Evolutionary conservation across 768 basidiomycete species (phyloP).

Genomic region (Suillus cothurnatus): DNA sequence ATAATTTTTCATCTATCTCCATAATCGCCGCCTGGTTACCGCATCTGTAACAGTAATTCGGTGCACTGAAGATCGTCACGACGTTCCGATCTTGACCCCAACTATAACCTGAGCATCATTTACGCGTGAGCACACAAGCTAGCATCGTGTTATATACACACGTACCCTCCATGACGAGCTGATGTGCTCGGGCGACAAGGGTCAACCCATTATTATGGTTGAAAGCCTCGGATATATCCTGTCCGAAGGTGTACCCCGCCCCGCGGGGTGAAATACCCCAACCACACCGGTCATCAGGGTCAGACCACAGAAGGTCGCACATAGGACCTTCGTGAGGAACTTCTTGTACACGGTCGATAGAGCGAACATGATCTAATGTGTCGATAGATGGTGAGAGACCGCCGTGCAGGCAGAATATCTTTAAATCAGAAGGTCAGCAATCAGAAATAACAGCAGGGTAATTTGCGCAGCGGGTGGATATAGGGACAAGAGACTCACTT

Average conservation of each 20-base stretch:
- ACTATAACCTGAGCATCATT: conserved; percentile 64
- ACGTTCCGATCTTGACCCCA: conserved; percentile 99
- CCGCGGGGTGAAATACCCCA: conserved; percentile 99
- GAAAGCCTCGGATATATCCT: conserved; percentile 98
- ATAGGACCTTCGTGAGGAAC: conserved; percentile 99
- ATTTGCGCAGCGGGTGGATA: neutral
- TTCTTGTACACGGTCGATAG: conserved; percentile 98
- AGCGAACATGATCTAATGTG: conserved; percentile 98
- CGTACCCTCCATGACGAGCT: conserved; percentile 95
- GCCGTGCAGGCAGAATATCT: conserved; percentile 99
- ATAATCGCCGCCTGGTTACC: conserved; percentile 99
- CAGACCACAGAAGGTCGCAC: conserved; percentile 99
- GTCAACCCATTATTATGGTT: conserved; percentile 99
- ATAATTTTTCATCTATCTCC: conserved; percentile 99
- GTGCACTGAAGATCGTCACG: conserved; percentile 99
- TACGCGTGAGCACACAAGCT: conserved; percentile 13
- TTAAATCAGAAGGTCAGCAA: conserved; percentile 11
- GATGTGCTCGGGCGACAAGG: conserved; percentile 91
- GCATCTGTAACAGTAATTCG: conserved; percentile 99
- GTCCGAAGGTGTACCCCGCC: conserved; percentile 98
- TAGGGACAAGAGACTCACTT: conserved; percentile 62
- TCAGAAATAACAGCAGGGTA: neutral
- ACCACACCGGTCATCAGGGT: conserved; percentile 98
- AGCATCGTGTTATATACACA: conserved; percentile 17
- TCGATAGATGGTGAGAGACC: conserved; percentile 99